A percentile compares a stretch with the other conserved stretches of the same genome.
Evolutionary conservation across 352 stramenopile genomes (phyloP).

Genomic region (Phytophthora parvispora): DNA sequence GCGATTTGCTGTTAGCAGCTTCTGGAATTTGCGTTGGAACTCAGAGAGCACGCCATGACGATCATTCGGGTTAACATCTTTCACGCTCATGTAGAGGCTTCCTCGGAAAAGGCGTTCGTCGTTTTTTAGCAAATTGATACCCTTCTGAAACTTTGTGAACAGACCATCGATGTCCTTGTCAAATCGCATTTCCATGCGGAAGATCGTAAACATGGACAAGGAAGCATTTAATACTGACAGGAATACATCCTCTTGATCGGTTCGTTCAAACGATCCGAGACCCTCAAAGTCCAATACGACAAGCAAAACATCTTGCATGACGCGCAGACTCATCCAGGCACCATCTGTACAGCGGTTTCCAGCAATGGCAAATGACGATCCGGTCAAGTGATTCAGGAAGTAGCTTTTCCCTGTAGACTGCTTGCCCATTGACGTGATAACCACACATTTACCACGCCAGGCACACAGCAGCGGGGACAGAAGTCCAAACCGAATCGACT

Average conservation of each 20-base stretch:
- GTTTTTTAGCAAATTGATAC: constrained; percentile 67
- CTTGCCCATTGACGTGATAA: constrained; percentile 74
- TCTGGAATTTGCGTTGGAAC: constrained; percentile 61
- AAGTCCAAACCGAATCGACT: constrained; percentile 56
- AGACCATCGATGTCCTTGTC: constrained; percentile 82
- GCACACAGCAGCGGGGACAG: constrained; percentile 50
- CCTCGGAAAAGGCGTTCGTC: constrained; percentile 72
- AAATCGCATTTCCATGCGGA: constrained; percentile 82
- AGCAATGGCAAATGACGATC: constrained; percentile 78
- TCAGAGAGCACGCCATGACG: constrained; percentile 55
- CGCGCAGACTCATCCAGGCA: constrained; percentile 67
- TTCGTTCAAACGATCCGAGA: constrained; percentile 76
- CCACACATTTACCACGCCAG: constrained; percentile 54
- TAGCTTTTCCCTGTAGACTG: constrained; percentile 88
- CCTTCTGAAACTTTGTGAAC: constrained; percentile 78
- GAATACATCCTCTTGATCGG: constrained; percentile 82
- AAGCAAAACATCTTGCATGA: constrained; percentile 58
- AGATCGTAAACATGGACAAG: constrained; percentile 79
- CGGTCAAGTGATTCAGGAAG: constrained; percentile 81
- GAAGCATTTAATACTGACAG: constrained; percentile 79
- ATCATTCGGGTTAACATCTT: constrained; percentile 81
- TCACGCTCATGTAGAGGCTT: constrained; percentile 75
- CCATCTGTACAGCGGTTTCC: constrained; percentile 72
- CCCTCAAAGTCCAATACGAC: constrained; percentile 88
- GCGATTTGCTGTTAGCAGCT: constrained; percentile 54